Evolutionary conservation across 1,139 yeast genomes (phyloP), one percentile per base, ranked within the genome.

Genomic region (Candida pseudoviswanathii): DNA sequence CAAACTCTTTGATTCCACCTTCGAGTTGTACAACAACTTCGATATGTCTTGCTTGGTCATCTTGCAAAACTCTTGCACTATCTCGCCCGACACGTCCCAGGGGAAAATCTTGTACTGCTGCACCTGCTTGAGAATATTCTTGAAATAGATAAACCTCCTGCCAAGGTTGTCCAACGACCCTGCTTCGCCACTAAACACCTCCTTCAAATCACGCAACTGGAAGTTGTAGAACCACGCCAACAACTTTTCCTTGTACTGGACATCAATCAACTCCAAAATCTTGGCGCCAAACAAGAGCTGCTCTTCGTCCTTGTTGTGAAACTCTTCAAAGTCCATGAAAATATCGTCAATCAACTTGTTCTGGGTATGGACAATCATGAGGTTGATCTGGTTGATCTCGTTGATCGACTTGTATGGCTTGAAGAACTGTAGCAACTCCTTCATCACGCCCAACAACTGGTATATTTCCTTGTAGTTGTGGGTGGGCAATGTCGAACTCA

Each of bases 131-230:
- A 92, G 68, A 1, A 89, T 78, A 56, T 88, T 84, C 57, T 86
- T 85, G 66, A 90, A 86, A 65, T 88, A 94, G 31, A 92, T 80
- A 63, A 83, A 94, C 46, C 99, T 75, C 57, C 98, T 74, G 21
- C 83, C 79, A 43, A 94, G 70, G 65, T 94, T 94, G 53, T 94
- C 99, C 53, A 94, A 70, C 1, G 96, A 86, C 0, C 97, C 97
- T 0, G 99, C 98, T 66, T 92, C 99, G 58, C 91, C 97, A 49
- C 82, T 80, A 67, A 94, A 94, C 10, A 94, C 89, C 25, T 81
- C 73, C 40, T 80, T 79, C 50, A 94, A 84, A 60, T 92, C 98
- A 56, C 80, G 80, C 49, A 94, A 74, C 55, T 87, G 85, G 39
- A 77, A 74, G 54, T 81, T 82, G 53, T 89, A 81, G 66, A 87